Conservation (phyloP, 2,329 filamentous ascomycete genomes). For the Septoria linicola region DNA sequence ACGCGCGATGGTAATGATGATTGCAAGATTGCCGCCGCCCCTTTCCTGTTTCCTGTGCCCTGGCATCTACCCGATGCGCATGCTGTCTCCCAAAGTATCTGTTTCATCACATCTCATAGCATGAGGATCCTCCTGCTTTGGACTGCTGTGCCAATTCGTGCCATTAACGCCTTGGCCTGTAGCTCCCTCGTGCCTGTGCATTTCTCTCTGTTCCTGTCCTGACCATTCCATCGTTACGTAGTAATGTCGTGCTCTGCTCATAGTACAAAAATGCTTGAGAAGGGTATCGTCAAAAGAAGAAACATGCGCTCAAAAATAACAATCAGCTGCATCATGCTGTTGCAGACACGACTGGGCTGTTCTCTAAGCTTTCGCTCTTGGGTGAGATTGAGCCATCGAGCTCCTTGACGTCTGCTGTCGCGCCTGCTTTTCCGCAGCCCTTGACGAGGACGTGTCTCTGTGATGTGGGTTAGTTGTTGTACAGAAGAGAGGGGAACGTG, state of each 20-base stretch:
- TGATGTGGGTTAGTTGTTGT: conserved; percentile 43
- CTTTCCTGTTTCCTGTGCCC: not conserved
- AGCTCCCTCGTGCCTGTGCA: conserved; percentile 2
- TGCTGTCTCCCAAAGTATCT: not conserved
- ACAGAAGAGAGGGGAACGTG: not conserved
- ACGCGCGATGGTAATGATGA: too few relatives aligned
- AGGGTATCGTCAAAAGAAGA: conserved; percentile 27
- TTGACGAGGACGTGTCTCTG: conserved; percentile 68
- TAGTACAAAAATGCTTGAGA: conserved; percentile 26
- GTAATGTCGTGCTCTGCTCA: conserved; percentile 14
- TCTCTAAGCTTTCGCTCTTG: conserved; percentile 36
- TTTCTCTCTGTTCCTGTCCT: not conserved
- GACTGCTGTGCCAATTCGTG: conserved; percentile 3
- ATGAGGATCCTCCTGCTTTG: not conserved
- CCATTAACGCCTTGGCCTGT: conserved; percentile 2
- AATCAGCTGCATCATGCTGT: conserved; percentile 22
- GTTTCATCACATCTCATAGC: not conserved
- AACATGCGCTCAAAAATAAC: not conserved
- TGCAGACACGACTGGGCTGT: conserved; percentile 35
- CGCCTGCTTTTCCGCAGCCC: conserved; percentile 59
- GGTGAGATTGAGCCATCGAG: conserved; percentile 40
- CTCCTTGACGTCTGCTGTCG: conserved; percentile 38
- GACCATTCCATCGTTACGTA: conserved; percentile 19
- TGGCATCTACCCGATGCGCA: not conserved
- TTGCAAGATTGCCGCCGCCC: too few relatives aligned